Base-by-base conservation (phyloP, 768 basidiomycete species). In the Dictyophora rubrovolvata region DNA sequence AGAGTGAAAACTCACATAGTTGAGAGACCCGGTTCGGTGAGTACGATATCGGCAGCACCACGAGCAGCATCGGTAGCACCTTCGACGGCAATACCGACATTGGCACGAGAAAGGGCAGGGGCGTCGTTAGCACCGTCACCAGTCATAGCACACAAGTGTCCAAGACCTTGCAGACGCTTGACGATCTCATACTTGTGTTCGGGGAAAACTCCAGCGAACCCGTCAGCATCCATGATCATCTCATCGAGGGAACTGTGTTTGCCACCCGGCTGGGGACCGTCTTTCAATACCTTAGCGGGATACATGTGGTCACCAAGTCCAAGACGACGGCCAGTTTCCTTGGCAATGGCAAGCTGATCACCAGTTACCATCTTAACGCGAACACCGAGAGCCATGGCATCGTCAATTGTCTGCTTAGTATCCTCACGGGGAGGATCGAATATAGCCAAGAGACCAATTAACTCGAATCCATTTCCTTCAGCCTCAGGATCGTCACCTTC, bases 341-440 rank as follows among this genome's bases (percentile, higher is more conserved):
- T 98, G 37, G 95, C 95, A 66, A 98, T 98, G 64, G 95, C 95
- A 69, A 98, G 91, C 78, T 98, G 95, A 72, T 98, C 95, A 79
- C 95, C 95, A n/a, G 95, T 98, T 62, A 97, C 95, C 95, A 98
- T 98, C 87, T 98, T 98, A 72, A 98, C 94, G 71, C 86, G 88
- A 67, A 98, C 93, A 73, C 95, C 95, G 69, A 97, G 91, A 59
- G 86, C 86, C 60, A 93, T 78, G 55, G 95, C 94, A 71, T 98
- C 93, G 68, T 97, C 94, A 69, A 98, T 97, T 18, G 95, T 98
- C 76, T 96, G 90, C 78, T 98, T 96, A 73, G 95, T 98, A 70
- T 98, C 95, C 1, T 89, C 88, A 74, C 95, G 93, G 63, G 95
- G 95, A 62, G 94, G 94, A 70, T 97, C 94, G 74, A 91, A 97